These are phyloP conservation scores for Diplodia sapinea DNA, from an alignment of 2,329 filamentous ascomycete genomes.

Conservation along the genomic window DNA sequence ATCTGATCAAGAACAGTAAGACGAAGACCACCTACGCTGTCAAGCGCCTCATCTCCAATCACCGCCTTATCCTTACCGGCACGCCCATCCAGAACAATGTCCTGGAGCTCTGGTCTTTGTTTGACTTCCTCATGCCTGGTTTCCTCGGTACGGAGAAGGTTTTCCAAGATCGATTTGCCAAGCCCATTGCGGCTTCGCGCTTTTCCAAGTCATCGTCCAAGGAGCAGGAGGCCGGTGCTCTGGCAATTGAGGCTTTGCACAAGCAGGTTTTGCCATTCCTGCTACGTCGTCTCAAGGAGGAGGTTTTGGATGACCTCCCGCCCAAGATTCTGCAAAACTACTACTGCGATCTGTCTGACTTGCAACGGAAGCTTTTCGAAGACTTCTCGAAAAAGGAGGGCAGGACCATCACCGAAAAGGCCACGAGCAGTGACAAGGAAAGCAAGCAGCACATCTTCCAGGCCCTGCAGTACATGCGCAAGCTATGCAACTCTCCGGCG, in stretches of 20 bases:
- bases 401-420: conserved; percentile 83
- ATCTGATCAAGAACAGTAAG: conserved; percentile 98
- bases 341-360: conserved; percentile 94
- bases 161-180: conserved; percentile 93
- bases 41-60: conserved; percentile 87
- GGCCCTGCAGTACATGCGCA: conserved; percentile 98
- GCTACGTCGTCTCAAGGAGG: conserved; percentile 93
- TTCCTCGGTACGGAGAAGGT: conserved; percentile 96
- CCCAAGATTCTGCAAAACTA: conserved; percentile 99
- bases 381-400: conserved; percentile 95
- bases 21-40: conserved; percentile 94
- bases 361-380: conserved; percentile 94
- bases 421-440: conserved; percentile 80
- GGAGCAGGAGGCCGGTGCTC: conserved; percentile 93
- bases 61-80: conserved; percentile 92
- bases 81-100: conserved; percentile 99
- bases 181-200: conserved; percentile 91
- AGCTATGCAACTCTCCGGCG: conserved; percentile 96
- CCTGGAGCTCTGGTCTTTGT: conserved; percentile 93
- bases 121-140: conserved; percentile 98
- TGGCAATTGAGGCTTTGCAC: conserved; percentile 97
- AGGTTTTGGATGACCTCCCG: conserved; percentile 92
- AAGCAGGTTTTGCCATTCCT: conserved; percentile 98
- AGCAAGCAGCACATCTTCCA: conserved; percentile 99
- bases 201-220: conserved; percentile 98